Evolutionary conservation across 441 rosid genomes (phyloP), one percentile per base, ranked within the genome.

Genomic region (Erodium moschatum): DNA sequence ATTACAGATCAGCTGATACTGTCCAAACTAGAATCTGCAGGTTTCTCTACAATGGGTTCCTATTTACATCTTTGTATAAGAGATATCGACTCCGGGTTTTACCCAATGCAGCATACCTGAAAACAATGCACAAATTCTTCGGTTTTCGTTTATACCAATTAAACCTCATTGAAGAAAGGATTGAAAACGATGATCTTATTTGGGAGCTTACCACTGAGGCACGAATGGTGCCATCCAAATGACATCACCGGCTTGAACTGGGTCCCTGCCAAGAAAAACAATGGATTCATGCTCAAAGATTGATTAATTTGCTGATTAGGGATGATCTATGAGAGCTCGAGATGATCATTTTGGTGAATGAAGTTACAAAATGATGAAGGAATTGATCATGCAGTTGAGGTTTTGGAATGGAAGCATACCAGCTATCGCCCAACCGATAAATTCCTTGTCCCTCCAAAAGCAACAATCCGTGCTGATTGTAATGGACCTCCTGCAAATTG

Each of bases 171-270:
- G 66, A 54, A 63, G 50, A 73, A 71, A 69, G 31, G 58, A 40
- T 6, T 52, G 3, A 54, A 6, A 54, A 54, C 15, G 16, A 4
- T 48, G 54, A 44, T 0, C 50, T 2, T 44, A 10, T 44, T 3
- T 2, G 50, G 2, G n/a, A 48, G 5, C 81, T 67, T 75, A 90
- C 96, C 95, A 89, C 72, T 88, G 97, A 64, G 95, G 95, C 81
- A 88, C 95, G 81, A 89, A 90, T 31, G 91, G 98, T 69, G 96
- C 95, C 98, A 93, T 93, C 96, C 97, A 93, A 71, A 90, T 89
- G 61, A 80, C 93, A 82, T 93, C 97, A 66, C 97, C 96, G 21
- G 97, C 83, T 81, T 90, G 95, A 74, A 90, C 85, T n/a, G 98
- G 93, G 72, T 90, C 89, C 98, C 98, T 90, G 58, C 27, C 15